These are phyloP conservation scores for Aspergillus sp. DNA, from an alignment of 2,329 filamentous ascomycete genomes.

Conservation along the genomic window DNA sequence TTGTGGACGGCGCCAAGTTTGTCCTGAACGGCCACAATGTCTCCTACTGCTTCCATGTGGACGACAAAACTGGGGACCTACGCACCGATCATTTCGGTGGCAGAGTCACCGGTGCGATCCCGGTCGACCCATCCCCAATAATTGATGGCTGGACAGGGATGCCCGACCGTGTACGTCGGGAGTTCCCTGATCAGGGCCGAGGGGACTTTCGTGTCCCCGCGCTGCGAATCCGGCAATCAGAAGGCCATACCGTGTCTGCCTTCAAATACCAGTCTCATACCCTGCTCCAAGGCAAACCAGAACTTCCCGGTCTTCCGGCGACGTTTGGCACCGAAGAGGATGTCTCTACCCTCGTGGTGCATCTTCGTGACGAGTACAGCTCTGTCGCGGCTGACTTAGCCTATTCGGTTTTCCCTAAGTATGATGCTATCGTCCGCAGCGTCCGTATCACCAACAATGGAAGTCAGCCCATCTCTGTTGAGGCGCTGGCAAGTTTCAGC, in stretches of 20 bases:
- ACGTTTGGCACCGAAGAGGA: constrained; percentile 58
- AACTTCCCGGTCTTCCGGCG: constrained; percentile 56
- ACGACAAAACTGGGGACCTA: constrained; percentile 56
- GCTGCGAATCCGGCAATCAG: constrained; percentile 58
- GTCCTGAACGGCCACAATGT: constrained; percentile 56
- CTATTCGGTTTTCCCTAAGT: constrained; percentile 63
- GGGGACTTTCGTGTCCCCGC: constrained; percentile 64
- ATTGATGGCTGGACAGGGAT: constrained; percentile 55
- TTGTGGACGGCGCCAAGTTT: constrained; percentile 56
- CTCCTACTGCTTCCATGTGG: constrained; percentile 65
- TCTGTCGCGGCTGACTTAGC: constrained; percentile 58
- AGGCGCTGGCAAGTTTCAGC: constrained; percentile 61
- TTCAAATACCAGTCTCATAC: constrained; percentile 59
- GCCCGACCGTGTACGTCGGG: constrained; percentile 54
- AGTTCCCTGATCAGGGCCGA: constrained; percentile 64
- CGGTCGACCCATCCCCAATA: constrained; percentile 35
- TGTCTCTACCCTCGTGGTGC: constrained; percentile 59
- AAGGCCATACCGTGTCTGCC: constrained; percentile 59
- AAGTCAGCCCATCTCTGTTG: constrained; percentile 51
- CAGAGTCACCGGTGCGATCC: constrained; percentile 52
- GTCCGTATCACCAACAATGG: constrained; percentile 62
- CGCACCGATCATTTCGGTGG: constrained; percentile 63
- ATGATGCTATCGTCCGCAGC: constrained; percentile 62
- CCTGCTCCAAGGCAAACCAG: constrained; percentile 57
- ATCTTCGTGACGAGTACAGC: constrained; percentile 59